Evolutionary conservation across 2,329 filamentous ascomycete genomes (phyloP).

Genomic region (Nemania sp.): DNA sequence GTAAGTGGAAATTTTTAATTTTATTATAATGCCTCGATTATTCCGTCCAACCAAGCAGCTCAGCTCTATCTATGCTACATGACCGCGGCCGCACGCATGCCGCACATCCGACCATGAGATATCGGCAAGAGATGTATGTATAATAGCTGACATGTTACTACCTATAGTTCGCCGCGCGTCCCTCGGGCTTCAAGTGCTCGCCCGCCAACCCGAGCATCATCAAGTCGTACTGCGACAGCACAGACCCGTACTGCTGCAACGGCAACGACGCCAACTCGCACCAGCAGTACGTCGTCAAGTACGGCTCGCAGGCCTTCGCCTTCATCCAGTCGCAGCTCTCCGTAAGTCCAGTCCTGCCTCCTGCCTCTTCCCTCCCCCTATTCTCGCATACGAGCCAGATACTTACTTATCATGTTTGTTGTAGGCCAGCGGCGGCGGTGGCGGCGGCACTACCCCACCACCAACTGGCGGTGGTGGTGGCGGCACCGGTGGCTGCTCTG

Average conservation of each 20-base stretch:
- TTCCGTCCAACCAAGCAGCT: neutral
- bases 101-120: too few species aligned
- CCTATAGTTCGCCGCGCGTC: slow-evolving; percentile 61
- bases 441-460: neutral
- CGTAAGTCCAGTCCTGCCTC: slow-evolving; percentile 4
- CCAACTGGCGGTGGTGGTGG: neutral
- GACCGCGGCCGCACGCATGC: too few species aligned
- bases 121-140: too few species aligned
- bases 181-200: slow-evolving; percentile 59
- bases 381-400: too few species aligned
- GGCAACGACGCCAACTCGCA: slow-evolving; percentile 63
- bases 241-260: slow-evolving; percentile 69
- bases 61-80: too few species aligned
- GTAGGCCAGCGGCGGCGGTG: neutral
- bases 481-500: slow-evolving; percentile 5
- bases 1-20: slow-evolving; percentile 52
- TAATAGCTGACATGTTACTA: neutral
- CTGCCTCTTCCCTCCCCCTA: neutral
- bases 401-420: too few species aligned
- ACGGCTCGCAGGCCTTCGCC: slow-evolving; percentile 59
- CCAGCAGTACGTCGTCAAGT: slow-evolving; percentile 62
- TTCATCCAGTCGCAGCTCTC: slow-evolving; percentile 49
- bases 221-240: slow-evolving; percentile 66
- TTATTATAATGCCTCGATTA: neutral
- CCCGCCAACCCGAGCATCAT: slow-evolving; percentile 55